Conservation (phyloP, 2,329 filamentous ascomycete species). For the Aspergillus sp. region DNA sequence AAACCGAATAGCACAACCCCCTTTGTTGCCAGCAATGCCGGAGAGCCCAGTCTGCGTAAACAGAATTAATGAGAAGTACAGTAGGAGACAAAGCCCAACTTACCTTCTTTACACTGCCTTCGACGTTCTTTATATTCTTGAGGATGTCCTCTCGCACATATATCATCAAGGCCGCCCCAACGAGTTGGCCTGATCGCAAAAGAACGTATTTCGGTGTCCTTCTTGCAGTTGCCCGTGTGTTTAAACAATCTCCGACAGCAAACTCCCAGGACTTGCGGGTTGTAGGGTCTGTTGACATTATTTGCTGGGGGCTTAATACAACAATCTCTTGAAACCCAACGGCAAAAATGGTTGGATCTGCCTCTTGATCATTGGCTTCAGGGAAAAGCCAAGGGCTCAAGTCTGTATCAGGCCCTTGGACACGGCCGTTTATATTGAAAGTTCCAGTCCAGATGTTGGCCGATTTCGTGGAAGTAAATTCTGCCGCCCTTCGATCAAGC, state of each 20-base stretch:
- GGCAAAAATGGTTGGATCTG: slow-evolving; percentile 79
- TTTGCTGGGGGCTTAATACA: slow-evolving; percentile 95
- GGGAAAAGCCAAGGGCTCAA: slow-evolving; percentile 80
- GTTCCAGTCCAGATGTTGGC: slow-evolving; percentile 85
- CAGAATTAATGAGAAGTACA: neutral
- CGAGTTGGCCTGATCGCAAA: slow-evolving; percentile 86
- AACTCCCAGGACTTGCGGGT: slow-evolving; percentile 83
- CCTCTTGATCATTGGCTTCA: slow-evolving; percentile 53
- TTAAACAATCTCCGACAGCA: slow-evolving; percentile 75
- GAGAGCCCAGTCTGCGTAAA: slow-evolving; percentile 71
- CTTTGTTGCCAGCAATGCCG: slow-evolving; percentile 97
- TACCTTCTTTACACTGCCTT: slow-evolving; percentile 89
- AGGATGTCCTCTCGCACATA: slow-evolving; percentile 81
- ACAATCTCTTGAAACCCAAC: slow-evolving; percentile 98
- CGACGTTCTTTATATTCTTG: slow-evolving; percentile 88
- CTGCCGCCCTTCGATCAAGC: slow-evolving; percentile 61
- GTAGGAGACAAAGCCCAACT: slow-evolving; percentile 32
- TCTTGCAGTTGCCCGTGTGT: slow-evolving; percentile 64
- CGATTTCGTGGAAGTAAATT: slow-evolving; percentile 72
- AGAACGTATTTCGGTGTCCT: slow-evolving; percentile 81
- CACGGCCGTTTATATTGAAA: slow-evolving; percentile 92
- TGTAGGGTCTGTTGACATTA: slow-evolving; percentile 95
- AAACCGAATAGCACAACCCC: slow-evolving; percentile 92
- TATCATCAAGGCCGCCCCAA: slow-evolving; percentile 87
- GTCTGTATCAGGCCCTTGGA: slow-evolving; percentile 73